These are phyloP conservation scores for Eucalyptus tenuipes DNA, from an alignment of 345 rosid genomes.

Conservation along the genomic window DNA sequence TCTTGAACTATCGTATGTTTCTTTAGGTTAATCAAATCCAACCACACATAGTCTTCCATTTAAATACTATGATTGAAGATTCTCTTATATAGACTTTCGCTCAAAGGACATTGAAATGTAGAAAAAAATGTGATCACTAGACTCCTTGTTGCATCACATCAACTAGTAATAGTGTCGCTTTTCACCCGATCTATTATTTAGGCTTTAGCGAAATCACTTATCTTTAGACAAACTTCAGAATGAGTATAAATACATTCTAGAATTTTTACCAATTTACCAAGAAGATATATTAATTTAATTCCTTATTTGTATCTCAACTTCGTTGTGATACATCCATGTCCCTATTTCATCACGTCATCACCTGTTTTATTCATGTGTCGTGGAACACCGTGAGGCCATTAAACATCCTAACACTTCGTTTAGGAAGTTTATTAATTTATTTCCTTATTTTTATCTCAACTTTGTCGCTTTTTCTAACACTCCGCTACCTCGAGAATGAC, in stretches of 20 bases:
- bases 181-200: neutral
- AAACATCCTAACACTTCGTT: too few relatives aligned
- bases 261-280: neutral
- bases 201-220: neutral
- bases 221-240: neutral
- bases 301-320: neutral
- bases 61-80: neutral
- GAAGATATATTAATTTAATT: neutral
- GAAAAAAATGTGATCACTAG: neutral
- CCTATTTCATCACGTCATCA: neutral
- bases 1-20: neutral
- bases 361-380: neutral
- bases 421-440: neutral
- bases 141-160: neutral
- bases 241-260: neutral
- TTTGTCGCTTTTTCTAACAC: neutral
- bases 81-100: neutral
- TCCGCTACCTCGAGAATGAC: neutral
- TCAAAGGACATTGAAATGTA: neutral
- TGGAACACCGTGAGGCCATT: too few relatives aligned
- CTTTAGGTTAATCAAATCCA: neutral
- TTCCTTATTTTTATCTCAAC: neutral
- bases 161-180: accelerated
- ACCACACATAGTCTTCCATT: neutral
- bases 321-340: neutral